Conservation (phyloP, 2,329 filamentous ascomycete genomes). For the Truncatella angustata region DNA sequence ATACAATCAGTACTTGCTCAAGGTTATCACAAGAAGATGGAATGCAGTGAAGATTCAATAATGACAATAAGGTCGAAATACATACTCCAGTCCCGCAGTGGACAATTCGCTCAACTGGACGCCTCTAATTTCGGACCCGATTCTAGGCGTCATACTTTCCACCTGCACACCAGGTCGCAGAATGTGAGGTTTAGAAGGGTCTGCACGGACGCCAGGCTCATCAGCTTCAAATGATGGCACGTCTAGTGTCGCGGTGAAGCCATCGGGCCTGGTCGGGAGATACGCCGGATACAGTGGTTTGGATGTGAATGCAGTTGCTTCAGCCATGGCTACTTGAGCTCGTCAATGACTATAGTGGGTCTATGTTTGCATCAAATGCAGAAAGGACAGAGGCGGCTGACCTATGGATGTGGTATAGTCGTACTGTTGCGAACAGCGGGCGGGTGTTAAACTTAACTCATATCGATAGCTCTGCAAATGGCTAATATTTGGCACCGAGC, state of each 20-base stretch:
- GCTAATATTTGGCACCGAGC: no score
- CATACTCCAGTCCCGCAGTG: constrained; percentile 21
- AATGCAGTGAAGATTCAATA: no score
- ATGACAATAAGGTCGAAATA: not conserved
- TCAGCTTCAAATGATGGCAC: constrained; percentile 26
- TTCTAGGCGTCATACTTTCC: constrained; percentile 25
- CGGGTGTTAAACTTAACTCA: no score
- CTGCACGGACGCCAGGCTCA: constrained; percentile 29
- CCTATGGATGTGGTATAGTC: no score
- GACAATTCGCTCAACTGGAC: constrained; percentile 26
- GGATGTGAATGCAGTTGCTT: constrained; percentile 19
- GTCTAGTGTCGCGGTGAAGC: constrained; percentile 21
- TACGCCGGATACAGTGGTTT: constrained; percentile 31
- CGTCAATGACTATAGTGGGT: no score
- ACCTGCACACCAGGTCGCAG: constrained; percentile 14
- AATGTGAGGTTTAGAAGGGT: constrained; percentile 23
- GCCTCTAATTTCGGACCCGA: constrained; percentile 27
- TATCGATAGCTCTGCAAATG: no score
- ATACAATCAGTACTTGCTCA: not conserved
- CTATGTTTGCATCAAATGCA: no score
- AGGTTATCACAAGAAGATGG: no score
- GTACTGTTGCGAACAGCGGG: no score
- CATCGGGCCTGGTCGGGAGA: constrained; percentile 31
- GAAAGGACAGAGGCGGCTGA: no score
- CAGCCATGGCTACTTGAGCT: not conserved